Base-by-base conservation (phyloP, 2,329 filamentous ascomycete genomes). In the Penicillium sp. region DNA sequence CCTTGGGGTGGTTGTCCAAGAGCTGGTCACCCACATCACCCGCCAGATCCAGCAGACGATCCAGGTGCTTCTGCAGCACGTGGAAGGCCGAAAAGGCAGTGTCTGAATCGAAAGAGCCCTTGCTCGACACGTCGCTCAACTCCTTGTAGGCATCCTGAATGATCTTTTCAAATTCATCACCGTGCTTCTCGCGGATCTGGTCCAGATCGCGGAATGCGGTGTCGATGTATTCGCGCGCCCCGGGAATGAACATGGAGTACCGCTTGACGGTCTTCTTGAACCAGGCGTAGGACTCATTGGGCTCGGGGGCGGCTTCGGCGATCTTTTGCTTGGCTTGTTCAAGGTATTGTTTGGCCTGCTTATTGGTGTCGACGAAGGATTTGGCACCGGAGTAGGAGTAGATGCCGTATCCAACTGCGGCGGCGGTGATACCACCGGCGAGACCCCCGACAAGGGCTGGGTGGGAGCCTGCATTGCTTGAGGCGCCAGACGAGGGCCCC, bases 241-340 rank as follows among this genome's bases (percentile, higher is more conserved):
- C 86, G 0, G 86, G 86, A 28, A 90, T 79, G 75, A 84, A 87
- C 3, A 73, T 74, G 2, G 84, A 83, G 61, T 90, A 90, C 25
- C 81, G 81, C 62, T 81, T 81, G 27, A 81, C 80, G 9, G 83
- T 82, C 48, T 81, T 72, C 59, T 82, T 81, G 51, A 90, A 77
- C 71, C 79, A 83, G 51, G 77, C 68, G 35, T 87, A 72, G 1
- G 85, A 84, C 65, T 86, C 77, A 53, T 86, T 84, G 11, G 83
- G 76, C 50, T 81, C 77, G 0, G 86, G 85, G 0, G 84, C 80
- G 39, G 76, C 75, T 47, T 83, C 69, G 54, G 83, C 78, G 5
- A 86, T 72, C 62, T 81, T 81, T 55, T 81, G 71, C 32, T 78
- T 77, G 1, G 83, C 77, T 6, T 75, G 73, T 35, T 82, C 69